phyloP scores from a whole-genome alignment of 495 filamentous ascomycete genomes.

The Aspergillus campestris region DNA sequence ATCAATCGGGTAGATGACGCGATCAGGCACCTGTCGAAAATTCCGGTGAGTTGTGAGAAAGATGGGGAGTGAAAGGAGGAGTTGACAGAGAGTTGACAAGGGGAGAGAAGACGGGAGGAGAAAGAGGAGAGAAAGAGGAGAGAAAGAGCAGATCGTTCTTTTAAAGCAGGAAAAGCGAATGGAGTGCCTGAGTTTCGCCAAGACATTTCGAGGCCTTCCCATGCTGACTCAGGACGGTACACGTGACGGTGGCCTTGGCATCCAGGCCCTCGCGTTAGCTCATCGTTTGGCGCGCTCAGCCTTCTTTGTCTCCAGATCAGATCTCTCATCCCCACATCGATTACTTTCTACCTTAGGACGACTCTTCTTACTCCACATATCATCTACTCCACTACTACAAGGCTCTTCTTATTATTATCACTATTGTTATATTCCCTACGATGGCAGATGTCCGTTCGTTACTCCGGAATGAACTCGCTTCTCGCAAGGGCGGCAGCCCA shows the following conservation, averaged over 20 bases:
- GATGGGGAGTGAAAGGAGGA: neutral
- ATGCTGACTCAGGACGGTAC: too few species aligned
- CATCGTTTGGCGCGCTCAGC: constrained; percentile 6
- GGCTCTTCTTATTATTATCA: neutral
- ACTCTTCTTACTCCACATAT: neutral
- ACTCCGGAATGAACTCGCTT: constrained; percentile 70
- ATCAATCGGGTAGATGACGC: neutral
- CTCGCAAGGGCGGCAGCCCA: constrained; percentile 52
- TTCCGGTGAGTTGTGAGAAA: neutral
- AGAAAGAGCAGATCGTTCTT: constrained; percentile 6
- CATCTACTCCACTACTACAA: constrained; percentile 2
- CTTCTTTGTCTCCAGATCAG: neutral
- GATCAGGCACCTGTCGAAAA: neutral
- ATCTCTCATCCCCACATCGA: constrained; percentile 18
- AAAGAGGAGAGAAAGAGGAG: constrained; percentile 6
- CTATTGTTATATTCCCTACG: neutral
- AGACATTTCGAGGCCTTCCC: too few species aligned
- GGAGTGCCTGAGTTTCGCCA: too few species aligned
- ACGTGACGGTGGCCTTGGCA: constrained; percentile 10
- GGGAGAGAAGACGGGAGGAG: neutral
- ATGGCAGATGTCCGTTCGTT: constrained; percentile 85
- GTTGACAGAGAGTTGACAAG: constrained; percentile 10
- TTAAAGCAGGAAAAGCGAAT: too few species aligned
- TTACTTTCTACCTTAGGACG: neutral
- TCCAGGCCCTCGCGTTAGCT: constrained; percentile 8